Conservation (phyloP, 768 basidiomycete species). For the Kwoniella mangroviensis region DNA sequence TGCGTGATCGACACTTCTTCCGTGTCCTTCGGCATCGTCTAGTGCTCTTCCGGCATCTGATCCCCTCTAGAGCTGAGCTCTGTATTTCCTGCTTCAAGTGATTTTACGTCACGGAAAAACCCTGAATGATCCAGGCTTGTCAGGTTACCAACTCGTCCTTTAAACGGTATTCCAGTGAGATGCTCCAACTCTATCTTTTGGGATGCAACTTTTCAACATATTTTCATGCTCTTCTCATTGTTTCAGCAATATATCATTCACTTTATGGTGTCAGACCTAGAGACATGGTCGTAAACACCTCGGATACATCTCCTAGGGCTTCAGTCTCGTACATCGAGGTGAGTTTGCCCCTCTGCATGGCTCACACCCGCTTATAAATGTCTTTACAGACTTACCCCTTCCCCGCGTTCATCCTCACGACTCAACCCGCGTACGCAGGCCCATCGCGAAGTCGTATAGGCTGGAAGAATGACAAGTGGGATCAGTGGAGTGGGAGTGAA, state of each 20-base stretch:
- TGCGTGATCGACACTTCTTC: no score
- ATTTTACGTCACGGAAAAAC: not conserved
- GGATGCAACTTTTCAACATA: no score
- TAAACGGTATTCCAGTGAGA: not conserved
- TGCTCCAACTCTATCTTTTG: no score
- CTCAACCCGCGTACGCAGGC: slow-evolving; percentile 2
- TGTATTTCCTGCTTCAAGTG: no score
- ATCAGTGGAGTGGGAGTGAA: not conserved
- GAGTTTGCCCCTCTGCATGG: not conserved
- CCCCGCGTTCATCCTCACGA: slow-evolving; percentile 41
- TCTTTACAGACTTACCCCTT: slow-evolving; percentile 29
- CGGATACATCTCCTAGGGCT: not conserved
- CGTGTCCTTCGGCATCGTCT: no score
- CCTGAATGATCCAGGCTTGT: not conserved
- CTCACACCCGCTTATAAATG: no score
- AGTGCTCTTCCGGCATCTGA: no score
- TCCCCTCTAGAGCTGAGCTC: no score
- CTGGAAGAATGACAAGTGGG: slow-evolving; percentile 17
- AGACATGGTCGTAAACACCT: not conserved
- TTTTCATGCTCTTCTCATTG: no score
- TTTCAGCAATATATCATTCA: no score
- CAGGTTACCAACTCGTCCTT: not conserved
- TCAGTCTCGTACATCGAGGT: slow-evolving; percentile 7
- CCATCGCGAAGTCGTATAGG: slow-evolving; percentile 23
- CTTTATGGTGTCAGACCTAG: no score